Percentiles rank a stretch among this genome's conserved stretches.
These are phyloP conservation scores for Exophiala sideris DNA, from an alignment of 2,329 filamentous ascomycete species.

Conservation along the genomic window DNA sequence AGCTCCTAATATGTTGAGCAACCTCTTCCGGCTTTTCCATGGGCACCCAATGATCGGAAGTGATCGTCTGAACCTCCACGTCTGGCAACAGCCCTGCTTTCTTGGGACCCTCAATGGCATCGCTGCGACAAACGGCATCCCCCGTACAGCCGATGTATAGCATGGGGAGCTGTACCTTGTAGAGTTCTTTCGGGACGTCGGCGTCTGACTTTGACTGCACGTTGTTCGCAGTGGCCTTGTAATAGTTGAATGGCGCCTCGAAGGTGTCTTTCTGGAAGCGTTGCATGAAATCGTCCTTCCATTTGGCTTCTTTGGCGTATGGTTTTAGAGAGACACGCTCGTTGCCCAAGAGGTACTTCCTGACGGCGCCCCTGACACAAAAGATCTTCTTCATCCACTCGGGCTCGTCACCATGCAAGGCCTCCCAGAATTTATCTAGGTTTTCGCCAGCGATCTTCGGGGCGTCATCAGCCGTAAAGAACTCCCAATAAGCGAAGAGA, in stretches of 20 bases:
- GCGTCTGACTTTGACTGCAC: constrained; percentile 11
- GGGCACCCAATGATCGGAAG: constrained; percentile 17
- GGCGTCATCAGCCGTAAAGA: constrained; percentile 43
- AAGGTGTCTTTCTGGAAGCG: constrained; percentile 30
- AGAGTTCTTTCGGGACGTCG: constrained; percentile 9
- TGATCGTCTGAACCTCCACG: constrained; percentile 11
- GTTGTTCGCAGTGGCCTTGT: constrained; percentile 9
- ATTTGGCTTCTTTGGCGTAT: constrained; percentile 34
- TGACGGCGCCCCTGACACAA: constrained; percentile 37
- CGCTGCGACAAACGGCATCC: constrained; percentile 8
- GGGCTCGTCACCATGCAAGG: constrained; percentile 33
- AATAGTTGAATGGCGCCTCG: constrained; percentile 10
- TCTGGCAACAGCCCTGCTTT: constrained; percentile 16
- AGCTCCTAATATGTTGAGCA: constrained; percentile 12
- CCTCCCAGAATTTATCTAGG: constrained; percentile 38
- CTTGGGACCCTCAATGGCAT: constrained; percentile 10
- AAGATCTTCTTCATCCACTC: constrained; percentile 38
- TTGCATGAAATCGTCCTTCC: constrained; percentile 35
- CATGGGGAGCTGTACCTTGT: constrained; percentile 12
- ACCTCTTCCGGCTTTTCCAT: constrained; percentile 17
- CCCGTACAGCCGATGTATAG: constrained; percentile 18
- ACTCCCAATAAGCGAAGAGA: constrained; percentile 45
- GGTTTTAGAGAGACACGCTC: constrained; percentile 31
- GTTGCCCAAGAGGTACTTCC: constrained; percentile 27
- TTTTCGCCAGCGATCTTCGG: constrained; percentile 38